Percentiles rank a stretch among this genome's conserved stretches.
Evolutionary conservation across 352 stramenopile species (phyloP).

Genomic region (Phytopythium oedochilum): DNA sequence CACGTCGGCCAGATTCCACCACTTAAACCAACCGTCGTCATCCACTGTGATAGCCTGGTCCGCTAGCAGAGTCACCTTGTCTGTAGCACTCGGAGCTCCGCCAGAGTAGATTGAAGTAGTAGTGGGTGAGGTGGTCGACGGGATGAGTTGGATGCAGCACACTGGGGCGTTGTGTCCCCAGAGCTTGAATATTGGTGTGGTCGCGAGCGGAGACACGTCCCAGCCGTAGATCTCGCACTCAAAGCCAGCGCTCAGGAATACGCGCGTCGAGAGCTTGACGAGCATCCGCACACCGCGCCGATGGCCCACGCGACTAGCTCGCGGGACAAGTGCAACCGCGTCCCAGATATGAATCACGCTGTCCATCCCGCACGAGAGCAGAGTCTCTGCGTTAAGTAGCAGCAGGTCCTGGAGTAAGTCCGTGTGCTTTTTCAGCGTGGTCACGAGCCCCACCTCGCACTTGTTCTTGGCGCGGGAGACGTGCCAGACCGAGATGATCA

Average conservation of each 20-base stretch:
- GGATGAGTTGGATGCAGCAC: constrained; percentile 63
- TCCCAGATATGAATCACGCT: constrained; percentile 74
- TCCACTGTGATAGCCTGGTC: constrained; percentile 76
- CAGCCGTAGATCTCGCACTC: constrained; percentile 72
- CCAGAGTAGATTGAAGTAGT: not conserved
- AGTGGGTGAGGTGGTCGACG: constrained; percentile 17
- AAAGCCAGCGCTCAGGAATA: constrained; percentile 76
- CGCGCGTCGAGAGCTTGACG: constrained; percentile 49
- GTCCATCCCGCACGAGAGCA: constrained; percentile 78
- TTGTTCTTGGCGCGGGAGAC: constrained; percentile 32
- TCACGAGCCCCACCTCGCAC: constrained; percentile 48
- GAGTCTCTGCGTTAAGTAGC: constrained; percentile 59
- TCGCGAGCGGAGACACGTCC: constrained; percentile 61
- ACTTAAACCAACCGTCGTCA: constrained; percentile 81
- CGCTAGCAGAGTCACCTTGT: constrained; percentile 26
- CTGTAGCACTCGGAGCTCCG: constrained; percentile 6
- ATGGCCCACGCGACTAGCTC: constrained; percentile 47
- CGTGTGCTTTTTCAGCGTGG: constrained; percentile 60
- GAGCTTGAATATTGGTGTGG: constrained; percentile 60
- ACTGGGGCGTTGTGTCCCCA: constrained; percentile 64
- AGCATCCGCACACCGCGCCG: constrained; percentile 57
- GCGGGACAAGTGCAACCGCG: constrained; percentile 37
- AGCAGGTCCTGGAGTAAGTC: constrained; percentile 73
- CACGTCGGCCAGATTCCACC: constrained; percentile 70
- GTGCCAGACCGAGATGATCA: constrained; percentile 61